Base-by-base conservation (phyloP, 352 stramenopile species). In the Pythium angustatum region DNA sequence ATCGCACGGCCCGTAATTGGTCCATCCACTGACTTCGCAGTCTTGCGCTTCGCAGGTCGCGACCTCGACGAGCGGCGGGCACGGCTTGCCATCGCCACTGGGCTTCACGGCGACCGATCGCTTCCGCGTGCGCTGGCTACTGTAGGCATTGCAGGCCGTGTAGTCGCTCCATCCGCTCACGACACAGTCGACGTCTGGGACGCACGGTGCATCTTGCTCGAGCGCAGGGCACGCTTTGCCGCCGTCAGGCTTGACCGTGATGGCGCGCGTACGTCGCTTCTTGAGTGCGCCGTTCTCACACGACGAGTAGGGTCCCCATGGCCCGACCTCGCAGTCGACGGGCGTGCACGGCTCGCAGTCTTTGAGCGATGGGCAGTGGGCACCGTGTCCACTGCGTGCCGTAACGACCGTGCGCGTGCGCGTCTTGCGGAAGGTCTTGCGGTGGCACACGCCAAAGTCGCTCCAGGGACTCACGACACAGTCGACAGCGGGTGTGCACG, bases 21-120 rank as follows among this genome's bases (percentile, higher is more conserved):
- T 72, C 81, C 83, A 92, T 5, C 79, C 80, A 7, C 64, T 87
- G 1, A 88, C 76, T 38, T 72, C 73, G 57, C 81, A 92, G 52
- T 87, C 72, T 8, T 73, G 68, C 5, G 68, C 24, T 0, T 73
- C 58, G 31, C 82, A 91, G 6, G 59, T 22, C 6, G 77, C 68
- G 1, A 66, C 72, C 44, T 75, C 62, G 0, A 69, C 64, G 2
- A 91, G 64, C 2, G 61, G 7, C 0, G 73, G 77, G 43, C 80
- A 91, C 0, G 73, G 65, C 22, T 71, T 71, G 1, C 79, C 81
- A 9, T 73, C 67, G 4, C 77, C 74, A 6, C 68, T 71, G 0
- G 74, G 73, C 6, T 64, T 64, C 15, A 79, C 70, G 0, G 81
- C 2, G 27, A 91, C 73, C 9, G 67, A 62, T 0, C 81, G 76